These are phyloP conservation scores for Alternaria panax DNA, from an alignment of 2,329 filamentous ascomycete species.

Conservation along the genomic window DNA sequence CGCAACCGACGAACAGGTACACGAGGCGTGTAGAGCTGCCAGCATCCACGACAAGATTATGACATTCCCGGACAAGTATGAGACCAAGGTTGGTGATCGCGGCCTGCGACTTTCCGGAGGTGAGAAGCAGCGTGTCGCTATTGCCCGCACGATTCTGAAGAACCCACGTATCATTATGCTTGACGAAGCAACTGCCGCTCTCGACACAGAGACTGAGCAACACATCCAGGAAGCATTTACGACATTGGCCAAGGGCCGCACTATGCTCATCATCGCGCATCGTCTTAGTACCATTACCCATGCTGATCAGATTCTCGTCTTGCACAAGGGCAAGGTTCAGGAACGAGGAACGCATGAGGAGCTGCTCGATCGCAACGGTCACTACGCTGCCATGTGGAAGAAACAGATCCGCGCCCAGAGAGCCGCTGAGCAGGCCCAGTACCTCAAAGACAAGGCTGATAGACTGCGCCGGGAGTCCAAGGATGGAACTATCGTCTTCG, in stretches of 20 bases:
- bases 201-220: constrained; percentile 91
- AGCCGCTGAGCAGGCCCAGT: constrained; percentile 58
- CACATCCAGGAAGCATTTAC: constrained; percentile 89
- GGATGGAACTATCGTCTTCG: constrained; percentile 46
- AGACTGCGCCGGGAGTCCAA: constrained; percentile 58
- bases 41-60: constrained; percentile 94
- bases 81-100: constrained; percentile 89
- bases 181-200: constrained; percentile 89
- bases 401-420: constrained; percentile 61
- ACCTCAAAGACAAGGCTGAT: constrained; percentile 60
- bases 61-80: constrained; percentile 84
- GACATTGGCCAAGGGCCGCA: constrained; percentile 82
- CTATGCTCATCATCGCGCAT: constrained; percentile 93
- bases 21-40: constrained; percentile 81
- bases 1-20: constrained; percentile 82
- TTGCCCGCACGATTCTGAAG: constrained; percentile 91
- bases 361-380: constrained; percentile 55
- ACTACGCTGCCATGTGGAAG: constrained; percentile 61
- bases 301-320: constrained; percentile 64
- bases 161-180: constrained; percentile 90
- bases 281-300: constrained; percentile 63
- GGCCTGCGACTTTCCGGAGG: constrained; percentile 87
- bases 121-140: constrained; percentile 92
- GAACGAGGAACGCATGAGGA: constrained; percentile 62
- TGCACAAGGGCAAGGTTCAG: constrained; percentile 61